Base-by-base conservation (phyloP, 805 yeast genomes). In the Blastobotrys americana region DNA sequence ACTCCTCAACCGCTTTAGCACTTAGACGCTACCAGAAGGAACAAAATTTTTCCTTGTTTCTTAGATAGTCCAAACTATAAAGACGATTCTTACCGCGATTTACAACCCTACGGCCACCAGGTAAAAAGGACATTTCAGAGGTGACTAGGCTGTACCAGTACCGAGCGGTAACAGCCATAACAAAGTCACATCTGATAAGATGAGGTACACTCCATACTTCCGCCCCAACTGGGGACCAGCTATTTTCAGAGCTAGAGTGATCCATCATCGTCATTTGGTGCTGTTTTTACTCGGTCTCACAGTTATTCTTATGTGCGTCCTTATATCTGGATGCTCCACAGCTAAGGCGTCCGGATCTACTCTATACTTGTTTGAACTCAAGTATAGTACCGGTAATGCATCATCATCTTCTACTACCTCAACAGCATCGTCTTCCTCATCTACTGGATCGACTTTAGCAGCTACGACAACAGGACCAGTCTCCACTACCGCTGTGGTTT, bases 291-390 rank as follows among this genome's bases (percentile, higher is more conserved):
- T 50, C 40, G 21, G 44, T 6, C 45, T 54, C n/a, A 25, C 46
- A 10, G 34, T 45, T 3, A 37, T 53, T 9, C 43, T 54, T 3
- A 37, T 42, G 23, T 35, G 41, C 17, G 44, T 54, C 10, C 35
- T 45, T 13, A 39, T 53, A 8, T 41, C 53, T 15, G 50, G 55
- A n/a, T 52, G 58, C 41, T 39, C 47, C n/a, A 31, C 44, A 19
- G 23, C 41, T 13, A n/a, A 42, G 9, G 51, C 48, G 5, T 44
- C 34, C 2, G 44, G 47, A 19, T 49, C 55, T 5, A 42, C 34
- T 20, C 41, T 51, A 15, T 51, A 49, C 39, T 43, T 53, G 13
- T 40, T 53, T 27, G 47, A 54, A 34, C 17, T 51, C n/a, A 43
- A 40, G 15, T 54, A 54, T 38, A 25, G 31, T 25, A 39, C 35